Conservation (phyloP, 2,329 filamentous ascomycete species). For the Aspergillus sp. region DNA sequence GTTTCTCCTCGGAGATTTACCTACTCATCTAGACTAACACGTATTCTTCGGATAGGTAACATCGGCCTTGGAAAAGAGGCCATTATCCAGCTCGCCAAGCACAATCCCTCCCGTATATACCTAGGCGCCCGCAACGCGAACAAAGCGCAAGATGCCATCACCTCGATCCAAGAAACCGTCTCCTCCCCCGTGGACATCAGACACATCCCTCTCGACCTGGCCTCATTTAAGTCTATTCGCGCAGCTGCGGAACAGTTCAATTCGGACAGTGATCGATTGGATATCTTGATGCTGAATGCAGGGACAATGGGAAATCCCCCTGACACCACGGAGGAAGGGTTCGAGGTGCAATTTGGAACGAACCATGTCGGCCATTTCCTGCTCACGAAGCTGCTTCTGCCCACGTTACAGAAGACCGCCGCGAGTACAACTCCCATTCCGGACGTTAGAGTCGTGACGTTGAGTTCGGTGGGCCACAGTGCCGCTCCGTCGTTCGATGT, state of each 20-base stretch:
- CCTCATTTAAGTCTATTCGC: slow-evolving; percentile 45
- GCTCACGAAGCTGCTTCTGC: slow-evolving; percentile 39
- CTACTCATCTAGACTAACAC: not conserved
- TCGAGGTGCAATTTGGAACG: slow-evolving; percentile 42
- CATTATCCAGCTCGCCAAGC: slow-evolving; percentile 43
- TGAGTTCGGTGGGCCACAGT: slow-evolving; percentile 33
- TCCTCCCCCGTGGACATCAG: slow-evolving; percentile 33
- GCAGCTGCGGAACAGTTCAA: slow-evolving; percentile 39
- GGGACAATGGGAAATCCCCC: slow-evolving; percentile 41
- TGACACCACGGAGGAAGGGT: slow-evolving; percentile 32
- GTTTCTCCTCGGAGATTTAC: not conserved
- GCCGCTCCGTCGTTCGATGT: slow-evolving; percentile 28
- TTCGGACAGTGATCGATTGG: slow-evolving; percentile 35
- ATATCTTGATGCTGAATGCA: slow-evolving; percentile 43
- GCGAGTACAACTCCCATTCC: slow-evolving; percentile 9
- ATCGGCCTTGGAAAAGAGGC: slow-evolving; percentile 43
- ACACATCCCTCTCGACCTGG: slow-evolving; percentile 44
- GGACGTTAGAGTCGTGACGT: slow-evolving; percentile 32
- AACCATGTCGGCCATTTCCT: slow-evolving; percentile 44
- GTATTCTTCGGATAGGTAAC: slow-evolving; percentile 31
- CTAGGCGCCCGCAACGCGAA: slow-evolving; percentile 45
- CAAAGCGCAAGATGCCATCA: slow-evolving; percentile 40
- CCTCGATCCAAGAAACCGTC: slow-evolving; percentile 31
- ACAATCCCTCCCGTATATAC: slow-evolving; percentile 49
- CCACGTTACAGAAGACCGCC: slow-evolving; percentile 33